Conservation (phyloP, 2,329 filamentous ascomycete genomes). For the Cordyceps cicadae region DNA sequence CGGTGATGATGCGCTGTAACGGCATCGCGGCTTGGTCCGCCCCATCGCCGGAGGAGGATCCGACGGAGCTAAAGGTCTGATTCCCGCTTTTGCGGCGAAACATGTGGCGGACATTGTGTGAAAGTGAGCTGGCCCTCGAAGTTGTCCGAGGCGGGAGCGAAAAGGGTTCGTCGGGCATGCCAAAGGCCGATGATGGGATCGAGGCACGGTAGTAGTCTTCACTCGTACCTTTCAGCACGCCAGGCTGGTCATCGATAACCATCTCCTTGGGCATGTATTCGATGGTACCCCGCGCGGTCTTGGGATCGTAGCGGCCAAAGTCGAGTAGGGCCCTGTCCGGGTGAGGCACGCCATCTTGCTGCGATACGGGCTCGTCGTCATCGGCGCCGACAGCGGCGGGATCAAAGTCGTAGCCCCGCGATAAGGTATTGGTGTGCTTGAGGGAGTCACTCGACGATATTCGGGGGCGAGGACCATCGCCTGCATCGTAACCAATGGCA, state of each 20-base stretch:
- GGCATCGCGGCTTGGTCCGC: slow-evolving; percentile 9
- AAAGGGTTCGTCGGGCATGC: slow-evolving; percentile 26
- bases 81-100: slow-evolving; percentile 29
- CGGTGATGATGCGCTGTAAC: slow-evolving; percentile 12
- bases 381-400: neutral
- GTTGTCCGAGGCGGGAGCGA: slow-evolving; percentile 18
- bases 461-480: slow-evolving; percentile 21
- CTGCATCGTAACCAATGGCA: slow-evolving; percentile 16
- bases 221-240: slow-evolving; percentile 27
- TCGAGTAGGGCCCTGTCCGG: slow-evolving; percentile 10
- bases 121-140: slow-evolving; percentile 28
- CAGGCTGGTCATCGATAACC: slow-evolving; percentile 20
- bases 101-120: slow-evolving; percentile 27
- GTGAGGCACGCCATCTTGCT: neutral
- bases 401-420: slow-evolving; percentile 18
- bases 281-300: slow-evolving; percentile 3
- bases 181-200: slow-evolving; percentile 33
- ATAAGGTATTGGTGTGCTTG: slow-evolving; percentile 22
- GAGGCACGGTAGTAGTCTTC: slow-evolving; percentile 35
- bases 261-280: slow-evolving; percentile 17
- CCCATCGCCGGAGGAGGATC: slow-evolving; percentile 1
- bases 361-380: neutral
- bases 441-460: slow-evolving; percentile 31
- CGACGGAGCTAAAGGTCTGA: slow-evolving; percentile 20
- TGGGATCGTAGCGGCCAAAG: slow-evolving; percentile 7